Evolutionary conservation across 768 basidiomycete genomes (phyloP).

Genomic region (Mycena albidolilacea): DNA sequence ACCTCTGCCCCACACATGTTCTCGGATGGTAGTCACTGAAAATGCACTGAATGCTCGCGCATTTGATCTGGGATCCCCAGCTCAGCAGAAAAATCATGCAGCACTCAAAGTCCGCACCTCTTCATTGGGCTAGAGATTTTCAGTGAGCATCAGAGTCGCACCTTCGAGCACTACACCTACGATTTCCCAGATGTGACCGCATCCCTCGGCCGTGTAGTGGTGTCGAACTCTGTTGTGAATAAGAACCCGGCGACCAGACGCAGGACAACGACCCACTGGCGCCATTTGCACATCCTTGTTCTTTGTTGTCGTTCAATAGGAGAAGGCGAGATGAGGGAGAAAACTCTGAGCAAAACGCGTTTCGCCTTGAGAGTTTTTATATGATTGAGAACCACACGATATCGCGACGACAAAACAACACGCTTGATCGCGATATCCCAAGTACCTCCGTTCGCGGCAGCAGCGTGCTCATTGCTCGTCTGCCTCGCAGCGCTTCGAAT

Average conservation of each 20-base stretch:
- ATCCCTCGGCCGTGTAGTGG: constrained; percentile 62
- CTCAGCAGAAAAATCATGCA: constrained; percentile 37
- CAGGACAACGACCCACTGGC: constrained; percentile 65
- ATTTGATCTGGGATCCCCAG: constrained; percentile 66
- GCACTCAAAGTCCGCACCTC: constrained; percentile 58
- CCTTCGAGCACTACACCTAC: constrained; percentile 53
- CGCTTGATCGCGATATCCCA: constrained; percentile 32
- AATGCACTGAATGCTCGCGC: constrained; percentile 76
- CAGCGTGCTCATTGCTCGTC: constrained; percentile 32
- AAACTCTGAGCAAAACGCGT: constrained; percentile 9
- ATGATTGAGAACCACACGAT: constrained; percentile 25
- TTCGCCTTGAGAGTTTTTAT: constrained; percentile 30
- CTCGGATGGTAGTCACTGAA: constrained; percentile 77
- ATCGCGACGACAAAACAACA: constrained; percentile 35
- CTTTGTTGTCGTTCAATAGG: constrained; percentile 34
- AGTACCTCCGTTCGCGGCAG: constrained; percentile 24
- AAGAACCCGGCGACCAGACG: constrained; percentile 35
- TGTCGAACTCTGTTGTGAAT: constrained; percentile 70
- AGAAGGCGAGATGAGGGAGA: constrained; percentile 24
- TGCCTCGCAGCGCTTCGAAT: constrained; percentile 35
- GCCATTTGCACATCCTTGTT: constrained; percentile 76
- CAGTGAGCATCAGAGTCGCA: constrained; percentile 21
- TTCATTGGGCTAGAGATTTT: constrained; percentile 66
- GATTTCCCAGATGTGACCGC: constrained; percentile 68
- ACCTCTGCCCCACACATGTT: constrained; percentile 71